A percentile compares a stretch with the other conserved stretches of the same genome.
Evolutionary conservation across 768 basidiomycete species (phyloP).

Genomic region (Termitomyces sp.): DNA sequence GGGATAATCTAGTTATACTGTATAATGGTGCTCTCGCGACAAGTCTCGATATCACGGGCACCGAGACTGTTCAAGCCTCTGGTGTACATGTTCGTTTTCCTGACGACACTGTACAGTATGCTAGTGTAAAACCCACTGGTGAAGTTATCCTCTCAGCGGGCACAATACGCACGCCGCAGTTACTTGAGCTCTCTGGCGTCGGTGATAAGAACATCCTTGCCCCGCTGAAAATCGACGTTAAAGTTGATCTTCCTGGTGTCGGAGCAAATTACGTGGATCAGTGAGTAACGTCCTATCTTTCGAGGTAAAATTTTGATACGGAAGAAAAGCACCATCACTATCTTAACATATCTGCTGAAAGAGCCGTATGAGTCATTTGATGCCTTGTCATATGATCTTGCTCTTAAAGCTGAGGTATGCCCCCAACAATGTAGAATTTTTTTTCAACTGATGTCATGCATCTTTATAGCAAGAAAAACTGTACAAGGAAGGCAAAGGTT

Average conservation of each 20-base stretch:
- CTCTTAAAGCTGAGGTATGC: conserved; percentile 20
- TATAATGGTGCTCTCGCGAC: conserved; percentile 19
- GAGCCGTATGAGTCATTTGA: conserved; percentile 23
- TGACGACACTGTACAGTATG: conserved; percentile 15
- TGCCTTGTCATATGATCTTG: conserved; percentile 21
- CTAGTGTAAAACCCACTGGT: conserved; percentile 11
- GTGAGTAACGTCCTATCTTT: conserved; percentile 4
- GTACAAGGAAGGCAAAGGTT: conserved; percentile 21
- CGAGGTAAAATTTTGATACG: background rate
- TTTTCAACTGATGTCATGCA: no score
- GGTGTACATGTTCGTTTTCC: conserved; percentile 22
- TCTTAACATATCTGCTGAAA: conserved; percentile 25
- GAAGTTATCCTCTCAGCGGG: conserved; percentile 26
- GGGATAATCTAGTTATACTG: conserved; percentile 19
- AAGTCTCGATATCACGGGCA: conserved; percentile 11
- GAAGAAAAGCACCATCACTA: conserved; percentile 18
- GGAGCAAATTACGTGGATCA: conserved; percentile 29
- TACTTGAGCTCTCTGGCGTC: conserved; percentile 29
- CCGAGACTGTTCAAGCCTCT: conserved; percentile 9
- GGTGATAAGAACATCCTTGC: conserved; percentile 17
- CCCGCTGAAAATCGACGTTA: conserved; percentile 18
- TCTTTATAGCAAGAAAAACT: conserved; percentile 20
- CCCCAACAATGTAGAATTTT: background rate
- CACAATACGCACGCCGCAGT: conserved; percentile 26
- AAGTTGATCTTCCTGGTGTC: conserved; percentile 27